Evolutionary conservation across 2,329 filamentous ascomycete genomes (phyloP).

Genomic region (Chrysosporium keratinophilum): DNA sequence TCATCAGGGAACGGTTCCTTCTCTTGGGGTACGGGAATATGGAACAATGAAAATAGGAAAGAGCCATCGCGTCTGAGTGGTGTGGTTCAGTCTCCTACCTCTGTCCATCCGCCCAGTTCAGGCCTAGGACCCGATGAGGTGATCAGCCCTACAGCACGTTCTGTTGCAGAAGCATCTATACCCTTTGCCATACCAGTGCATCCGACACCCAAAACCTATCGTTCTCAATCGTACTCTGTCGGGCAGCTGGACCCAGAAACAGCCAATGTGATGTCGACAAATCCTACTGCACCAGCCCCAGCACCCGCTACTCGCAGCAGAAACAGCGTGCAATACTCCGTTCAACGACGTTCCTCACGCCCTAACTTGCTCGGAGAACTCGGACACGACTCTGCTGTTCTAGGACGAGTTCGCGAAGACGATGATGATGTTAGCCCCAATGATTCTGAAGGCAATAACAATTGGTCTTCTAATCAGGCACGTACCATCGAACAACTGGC

Average conservation of each 20-base stretch:
- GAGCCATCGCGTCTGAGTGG: constrained; percentile 65
- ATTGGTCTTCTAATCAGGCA: constrained; percentile 33
- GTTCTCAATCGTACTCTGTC: constrained; percentile 94
- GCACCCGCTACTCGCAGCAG: constrained; percentile 28
- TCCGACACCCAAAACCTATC: constrained; percentile 82
- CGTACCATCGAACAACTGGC: constrained; percentile 39
- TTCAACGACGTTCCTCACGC: constrained; percentile 70
- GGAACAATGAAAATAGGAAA: constrained; percentile 64
- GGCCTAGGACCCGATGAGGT: constrained; percentile 42
- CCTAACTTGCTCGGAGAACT: constrained; percentile 39
- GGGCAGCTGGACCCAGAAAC: constrained; percentile 70
- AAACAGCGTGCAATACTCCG: constrained; percentile 45
- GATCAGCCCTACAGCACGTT: constrained; percentile 41
- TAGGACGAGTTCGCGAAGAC: constrained; percentile 41
- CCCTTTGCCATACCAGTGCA: constrained; percentile 81
- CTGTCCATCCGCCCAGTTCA: constrained; percentile 43
- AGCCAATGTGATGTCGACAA: constrained; percentile 26
- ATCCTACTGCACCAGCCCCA: constrained; percentile 22
- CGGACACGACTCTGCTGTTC: constrained; percentile 37
- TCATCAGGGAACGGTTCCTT: constrained; percentile 43
- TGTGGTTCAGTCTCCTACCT: constrained; percentile 64
- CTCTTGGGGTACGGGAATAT: constrained; percentile 70
- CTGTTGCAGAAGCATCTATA: constrained; percentile 49
- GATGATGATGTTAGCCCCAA: constrained; percentile 35
- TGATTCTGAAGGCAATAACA: constrained; percentile 31